Conservation (phyloP, 768 basidiomycete species). For the Mycena sanguinolenta region DNA sequence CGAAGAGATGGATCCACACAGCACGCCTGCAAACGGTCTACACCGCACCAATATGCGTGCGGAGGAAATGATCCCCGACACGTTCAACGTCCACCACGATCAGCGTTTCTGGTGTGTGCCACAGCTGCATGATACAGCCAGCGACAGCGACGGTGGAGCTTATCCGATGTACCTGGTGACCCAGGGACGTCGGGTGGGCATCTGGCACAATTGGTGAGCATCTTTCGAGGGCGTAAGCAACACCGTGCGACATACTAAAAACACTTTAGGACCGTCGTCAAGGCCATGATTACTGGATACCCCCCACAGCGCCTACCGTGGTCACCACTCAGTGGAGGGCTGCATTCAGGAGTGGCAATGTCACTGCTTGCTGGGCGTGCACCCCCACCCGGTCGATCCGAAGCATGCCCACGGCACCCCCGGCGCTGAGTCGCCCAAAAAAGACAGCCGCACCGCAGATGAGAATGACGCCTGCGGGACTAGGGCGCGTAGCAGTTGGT, state of each 20-base stretch:
- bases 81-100: background rate
- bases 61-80: background rate
- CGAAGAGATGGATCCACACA: too few species aligned
- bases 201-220: slow-evolving; percentile 3
- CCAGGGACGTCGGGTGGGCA: background rate
- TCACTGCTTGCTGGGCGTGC: background rate
- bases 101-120: background rate
- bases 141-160: background rate
- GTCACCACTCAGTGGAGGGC: background rate
- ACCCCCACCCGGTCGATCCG: background rate
- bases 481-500: too few species aligned
- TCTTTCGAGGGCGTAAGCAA: background rate
- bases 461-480: too few species aligned
- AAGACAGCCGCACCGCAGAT: too few species aligned
- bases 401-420: background rate
- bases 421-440: background rate
- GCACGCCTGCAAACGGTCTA: too few species aligned
- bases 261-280: background rate
- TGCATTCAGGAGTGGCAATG: background rate
- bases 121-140: background rate
- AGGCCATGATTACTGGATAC: background rate
- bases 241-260: background rate
- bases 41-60: background rate
- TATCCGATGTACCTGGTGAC: background rate
- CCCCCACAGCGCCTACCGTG: background rate